These are phyloP conservation scores for Bertia moriformis DNA, from an alignment of 2,329 filamentous ascomycete species.

Conservation along the genomic window DNA sequence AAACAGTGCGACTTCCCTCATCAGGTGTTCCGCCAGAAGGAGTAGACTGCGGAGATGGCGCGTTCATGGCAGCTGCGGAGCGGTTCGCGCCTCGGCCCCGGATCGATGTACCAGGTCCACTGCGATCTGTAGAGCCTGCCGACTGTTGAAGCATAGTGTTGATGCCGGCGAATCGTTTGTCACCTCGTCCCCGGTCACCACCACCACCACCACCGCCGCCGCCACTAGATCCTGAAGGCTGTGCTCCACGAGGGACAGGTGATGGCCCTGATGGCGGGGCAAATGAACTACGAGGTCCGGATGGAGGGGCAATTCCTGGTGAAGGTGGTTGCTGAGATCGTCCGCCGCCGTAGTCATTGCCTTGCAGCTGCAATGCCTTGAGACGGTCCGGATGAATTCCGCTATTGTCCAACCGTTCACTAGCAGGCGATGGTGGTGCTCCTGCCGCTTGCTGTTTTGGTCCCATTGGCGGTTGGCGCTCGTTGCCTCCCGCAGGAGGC, in stretches of 20 bases:
- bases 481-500: not conserved
- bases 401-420: constrained; percentile 17
- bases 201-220: constrained; percentile 18
- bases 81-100: constrained; percentile 20
- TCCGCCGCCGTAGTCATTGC: constrained; percentile 6
- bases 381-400: constrained; percentile 39
- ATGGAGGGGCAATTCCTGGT: constrained; percentile 10
- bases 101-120: constrained; percentile 15
- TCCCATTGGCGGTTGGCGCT: not conserved
- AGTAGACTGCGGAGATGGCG: not conserved
- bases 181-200: constrained; percentile 21
- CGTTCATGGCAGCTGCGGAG: constrained; percentile 4
- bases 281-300: constrained; percentile 5
- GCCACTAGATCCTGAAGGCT: constrained; percentile 17
- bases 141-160: constrained; percentile 29
- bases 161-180: constrained; percentile 27
- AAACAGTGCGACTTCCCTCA: not conserved
- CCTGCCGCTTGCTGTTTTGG: not conserved
- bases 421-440: constrained; percentile 13
- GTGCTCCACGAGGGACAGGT: constrained; percentile 14
- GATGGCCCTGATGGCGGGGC: constrained; percentile 23
- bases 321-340: constrained; percentile 6
- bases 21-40: not conserved
- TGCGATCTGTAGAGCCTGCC: constrained; percentile 14
- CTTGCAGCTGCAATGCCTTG: constrained; percentile 9